These are phyloP conservation scores for Didymella arachidicola DNA, from an alignment of 2,329 filamentous ascomycete genomes.

Conservation along the genomic window DNA sequence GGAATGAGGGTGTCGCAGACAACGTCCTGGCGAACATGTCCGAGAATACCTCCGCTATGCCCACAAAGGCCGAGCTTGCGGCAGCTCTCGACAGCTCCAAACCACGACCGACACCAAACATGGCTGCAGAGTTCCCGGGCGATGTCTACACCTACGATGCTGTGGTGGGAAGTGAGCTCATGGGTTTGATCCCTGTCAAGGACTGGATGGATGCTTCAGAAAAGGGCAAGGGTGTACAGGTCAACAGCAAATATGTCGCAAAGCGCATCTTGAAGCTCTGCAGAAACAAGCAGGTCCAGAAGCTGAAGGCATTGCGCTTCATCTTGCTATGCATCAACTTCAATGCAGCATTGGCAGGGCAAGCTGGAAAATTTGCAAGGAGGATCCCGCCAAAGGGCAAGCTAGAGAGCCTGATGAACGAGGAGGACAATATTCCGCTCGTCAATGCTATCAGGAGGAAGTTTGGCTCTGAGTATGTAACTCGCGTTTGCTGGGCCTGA, in stretches of 20 bases:
- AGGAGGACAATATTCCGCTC: conserved; percentile 35
- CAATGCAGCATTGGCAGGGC: conserved; percentile 50
- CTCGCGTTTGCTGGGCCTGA: background rate
- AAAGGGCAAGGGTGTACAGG: conserved; percentile 63
- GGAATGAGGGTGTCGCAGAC: conserved; percentile 42
- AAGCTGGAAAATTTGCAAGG: conserved; percentile 50
- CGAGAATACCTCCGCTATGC: conserved; percentile 69
- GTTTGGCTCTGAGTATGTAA: conserved; percentile 60
- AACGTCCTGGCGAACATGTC: conserved; percentile 70
- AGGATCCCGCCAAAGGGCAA: conserved; percentile 68
- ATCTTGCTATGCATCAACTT: conserved; percentile 59
- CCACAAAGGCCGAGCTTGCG: conserved; percentile 70
- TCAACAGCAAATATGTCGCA: conserved; percentile 71
- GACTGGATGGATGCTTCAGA: conserved; percentile 77
- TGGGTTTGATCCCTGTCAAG: conserved; percentile 72
- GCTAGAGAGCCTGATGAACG: conserved; percentile 69
- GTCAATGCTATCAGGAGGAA: conserved; percentile 61
- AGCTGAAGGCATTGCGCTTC: conserved; percentile 59
- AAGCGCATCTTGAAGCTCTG: conserved; percentile 66
- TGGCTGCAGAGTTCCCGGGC: conserved; percentile 69
- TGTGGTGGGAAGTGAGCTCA: conserved; percentile 72
- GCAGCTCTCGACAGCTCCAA: conserved; percentile 71
- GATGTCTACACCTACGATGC: conserved; percentile 75
- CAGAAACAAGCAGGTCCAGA: conserved; percentile 59
- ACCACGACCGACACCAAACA: conserved; percentile 75